phyloP scores from a whole-genome alignment of 225 moss, liverwort and hornwort genomes.

The Marchantia paleacea region DNA sequence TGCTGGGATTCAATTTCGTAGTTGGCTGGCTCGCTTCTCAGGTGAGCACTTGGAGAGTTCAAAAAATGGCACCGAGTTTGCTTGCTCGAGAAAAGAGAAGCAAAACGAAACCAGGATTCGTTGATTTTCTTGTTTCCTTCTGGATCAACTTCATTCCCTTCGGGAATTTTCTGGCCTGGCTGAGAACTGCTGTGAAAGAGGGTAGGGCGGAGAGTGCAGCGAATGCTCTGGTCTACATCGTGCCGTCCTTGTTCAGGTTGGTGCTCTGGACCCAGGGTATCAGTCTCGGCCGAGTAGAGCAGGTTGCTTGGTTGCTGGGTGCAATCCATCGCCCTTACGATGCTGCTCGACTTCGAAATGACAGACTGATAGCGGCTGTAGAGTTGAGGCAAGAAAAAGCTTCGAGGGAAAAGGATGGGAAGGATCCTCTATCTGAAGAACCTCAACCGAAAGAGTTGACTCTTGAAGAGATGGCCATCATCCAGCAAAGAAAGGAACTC shows the following conservation, averaged over 20 bases:
- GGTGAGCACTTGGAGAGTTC: conserved; percentile 40
- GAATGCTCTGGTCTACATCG: conserved; percentile 64
- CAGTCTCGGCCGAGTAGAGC: conserved; percentile 44
- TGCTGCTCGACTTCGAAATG: conserved; percentile 66
- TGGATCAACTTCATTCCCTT: conserved; percentile 52
- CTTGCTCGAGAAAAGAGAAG: conserved; percentile 31
- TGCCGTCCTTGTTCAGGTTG: conserved; percentile 48
- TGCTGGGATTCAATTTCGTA: conserved; percentile 60
- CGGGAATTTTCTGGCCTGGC: conserved; percentile 63
- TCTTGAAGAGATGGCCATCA: conserved; percentile 55
- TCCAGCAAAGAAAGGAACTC: conserved; percentile 55
- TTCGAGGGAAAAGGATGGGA: conserved; percentile 27
- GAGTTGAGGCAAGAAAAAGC: conserved; percentile 28
- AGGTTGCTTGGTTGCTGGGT: conserved; percentile 55
- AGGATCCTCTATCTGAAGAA: conserved; percentile 10
- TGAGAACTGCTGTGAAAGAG: conserved; percentile 49
- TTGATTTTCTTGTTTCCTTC: conserved; percentile 44
- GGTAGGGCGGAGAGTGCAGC: conserved; percentile 46
- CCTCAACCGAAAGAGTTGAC: conserved; percentile 41
- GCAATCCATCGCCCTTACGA: conserved; percentile 66
- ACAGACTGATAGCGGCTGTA: conserved; percentile 50
- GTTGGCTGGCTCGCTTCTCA: conserved; percentile 54
- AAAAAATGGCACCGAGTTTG: conserved; percentile 50
- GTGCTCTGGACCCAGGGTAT: conserved; percentile 59
- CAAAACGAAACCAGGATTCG: conserved; percentile 35